These are phyloP conservation scores for Endothia cerciana DNA, from an alignment of 2,329 filamentous ascomycete genomes.

Conservation along the genomic window DNA sequence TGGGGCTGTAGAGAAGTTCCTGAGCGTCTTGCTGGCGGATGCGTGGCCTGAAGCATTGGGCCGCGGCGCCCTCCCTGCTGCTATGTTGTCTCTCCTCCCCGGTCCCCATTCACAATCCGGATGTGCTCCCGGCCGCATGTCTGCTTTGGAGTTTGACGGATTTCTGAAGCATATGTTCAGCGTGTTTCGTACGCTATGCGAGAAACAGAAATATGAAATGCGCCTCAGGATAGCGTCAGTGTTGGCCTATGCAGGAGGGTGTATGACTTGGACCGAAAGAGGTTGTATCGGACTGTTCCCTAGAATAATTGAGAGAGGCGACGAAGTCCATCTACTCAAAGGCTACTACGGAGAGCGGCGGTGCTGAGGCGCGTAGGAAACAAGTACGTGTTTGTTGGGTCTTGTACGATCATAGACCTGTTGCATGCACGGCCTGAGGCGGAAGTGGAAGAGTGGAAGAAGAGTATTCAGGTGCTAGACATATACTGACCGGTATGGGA, in stretches of 20 bases:
- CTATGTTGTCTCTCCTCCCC: neutral
- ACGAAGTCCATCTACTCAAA: neutral
- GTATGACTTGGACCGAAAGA: neutral
- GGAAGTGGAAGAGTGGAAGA: neutral
- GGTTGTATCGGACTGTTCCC: neutral
- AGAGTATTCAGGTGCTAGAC: neutral
- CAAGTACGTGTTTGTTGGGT: neutral
- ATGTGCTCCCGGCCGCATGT: neutral
- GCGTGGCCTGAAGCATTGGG: neutral
- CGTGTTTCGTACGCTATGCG: neutral
- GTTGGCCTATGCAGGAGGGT: neutral
- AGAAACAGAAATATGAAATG: neutral
- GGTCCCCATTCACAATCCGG: neutral
- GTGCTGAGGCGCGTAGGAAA: neutral
- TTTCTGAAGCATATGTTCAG: neutral
- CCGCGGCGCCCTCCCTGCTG: neutral
- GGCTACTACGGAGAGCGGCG: neutral
- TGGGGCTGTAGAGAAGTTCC: neutral
- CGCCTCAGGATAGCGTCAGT: too few relatives aligned
- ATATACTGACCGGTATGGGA: neutral
- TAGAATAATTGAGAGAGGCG: neutral
- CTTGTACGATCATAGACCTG: neutral
- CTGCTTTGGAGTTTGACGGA: neutral
- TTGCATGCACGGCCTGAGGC: neutral
- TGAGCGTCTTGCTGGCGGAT: fast-evolving